These are phyloP conservation scores for Aspergillus campestris DNA, from an alignment of 495 filamentous ascomycete species.

Conservation along the genomic window DNA sequence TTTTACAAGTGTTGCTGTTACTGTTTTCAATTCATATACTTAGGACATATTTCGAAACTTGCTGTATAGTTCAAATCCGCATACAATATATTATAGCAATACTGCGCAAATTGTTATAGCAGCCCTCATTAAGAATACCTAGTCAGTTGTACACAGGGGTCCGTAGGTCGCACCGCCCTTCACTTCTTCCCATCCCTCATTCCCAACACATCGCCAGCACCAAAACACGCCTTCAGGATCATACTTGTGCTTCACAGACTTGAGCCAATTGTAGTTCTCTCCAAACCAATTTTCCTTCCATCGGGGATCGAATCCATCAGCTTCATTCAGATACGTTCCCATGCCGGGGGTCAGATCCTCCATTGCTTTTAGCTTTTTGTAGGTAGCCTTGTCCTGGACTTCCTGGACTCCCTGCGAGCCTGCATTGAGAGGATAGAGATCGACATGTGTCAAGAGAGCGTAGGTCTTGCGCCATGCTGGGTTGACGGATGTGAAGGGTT, in stretches of 20 bases:
- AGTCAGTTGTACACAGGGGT: conserved; percentile 6
- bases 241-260: conserved; percentile 37
- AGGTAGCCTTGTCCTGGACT: conserved; percentile 35
- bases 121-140: no score
- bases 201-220: conserved; percentile 36
- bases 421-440: conserved; percentile 20
- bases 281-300: conserved; percentile 7
- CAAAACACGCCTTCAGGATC: conserved; percentile 46
- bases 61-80: no score
- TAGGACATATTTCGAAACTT: no score
- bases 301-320: conserved; percentile 27
- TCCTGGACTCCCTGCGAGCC: conserved; percentile 27
- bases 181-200: conserved; percentile 33
- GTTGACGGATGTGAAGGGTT: conserved; percentile 17
- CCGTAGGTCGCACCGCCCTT: conserved; percentile 1
- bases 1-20: no score
- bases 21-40: no score
- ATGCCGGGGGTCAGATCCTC: conserved; percentile 19
- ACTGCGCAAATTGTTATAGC: no score
- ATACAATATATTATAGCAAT: no score
- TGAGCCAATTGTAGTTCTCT: conserved; percentile 24
- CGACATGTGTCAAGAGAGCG: conserved; percentile 21
- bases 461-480: conserved; percentile 32
- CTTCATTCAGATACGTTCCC: conserved; percentile 30
- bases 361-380: conserved; percentile 36